phyloP scores from a whole-genome alignment of 2,329 filamentous ascomycete genomes.

The Fusarium sp. region DNA sequence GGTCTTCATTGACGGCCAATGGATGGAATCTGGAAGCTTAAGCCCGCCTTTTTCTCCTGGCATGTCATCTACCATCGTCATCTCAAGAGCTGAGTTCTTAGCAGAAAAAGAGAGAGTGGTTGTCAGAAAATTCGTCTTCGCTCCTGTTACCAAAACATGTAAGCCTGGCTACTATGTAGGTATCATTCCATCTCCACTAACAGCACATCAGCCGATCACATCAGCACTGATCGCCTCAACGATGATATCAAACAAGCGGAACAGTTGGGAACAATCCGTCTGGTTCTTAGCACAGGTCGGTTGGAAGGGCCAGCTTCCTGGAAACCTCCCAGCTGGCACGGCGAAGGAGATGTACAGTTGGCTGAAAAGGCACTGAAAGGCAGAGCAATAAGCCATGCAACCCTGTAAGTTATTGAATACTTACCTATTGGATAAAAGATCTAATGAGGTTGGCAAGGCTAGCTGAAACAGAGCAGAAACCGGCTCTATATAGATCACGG shows the following conservation, averaged over 20 bases:
- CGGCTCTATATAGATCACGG: too few relatives aligned
- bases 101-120: not conserved
- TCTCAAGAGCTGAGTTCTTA: not conserved
- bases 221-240: not conserved
- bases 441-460: not conserved
- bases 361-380: conserved; percentile 43
- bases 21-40: not conserved
- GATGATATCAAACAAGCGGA: not conserved
- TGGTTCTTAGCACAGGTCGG: not conserved
- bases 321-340: too few relatives aligned
- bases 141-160: conserved; percentile 16
- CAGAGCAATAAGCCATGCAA: conserved; percentile 38
- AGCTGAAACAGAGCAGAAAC: not conserved
- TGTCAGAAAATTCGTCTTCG: conserved; percentile 17
- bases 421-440: not conserved
- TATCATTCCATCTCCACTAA: not conserved
- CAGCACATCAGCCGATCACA: not conserved
- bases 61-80: not conserved
- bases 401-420: conserved; percentile 10
- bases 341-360: not conserved
- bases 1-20: conserved; percentile 30
- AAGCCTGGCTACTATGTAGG: not conserved
- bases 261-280: conserved; percentile 27
- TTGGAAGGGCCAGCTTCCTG: rapidly evolving
- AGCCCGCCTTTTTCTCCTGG: not conserved